Conservation (phyloP, 164 flowering plant genomes). For the Berberis thunbergii region DNA sequence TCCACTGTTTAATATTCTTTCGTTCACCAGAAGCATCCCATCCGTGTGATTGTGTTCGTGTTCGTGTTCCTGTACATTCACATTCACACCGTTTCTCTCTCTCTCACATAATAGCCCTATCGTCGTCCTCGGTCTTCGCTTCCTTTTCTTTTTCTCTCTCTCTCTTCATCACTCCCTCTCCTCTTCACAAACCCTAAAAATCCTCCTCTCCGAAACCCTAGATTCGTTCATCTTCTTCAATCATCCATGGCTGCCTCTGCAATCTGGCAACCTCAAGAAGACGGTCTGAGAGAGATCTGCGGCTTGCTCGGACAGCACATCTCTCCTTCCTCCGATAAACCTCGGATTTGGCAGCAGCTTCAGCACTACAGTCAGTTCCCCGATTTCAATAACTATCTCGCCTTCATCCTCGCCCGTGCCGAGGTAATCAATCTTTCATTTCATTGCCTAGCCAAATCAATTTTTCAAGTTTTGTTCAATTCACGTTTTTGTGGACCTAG, state of each 20-base stretch:
- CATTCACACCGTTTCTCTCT: no score
- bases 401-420: constrained; percentile 79
- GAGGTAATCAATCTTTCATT: constrained; percentile 35
- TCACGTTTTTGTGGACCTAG: not conserved
- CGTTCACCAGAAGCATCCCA: no score
- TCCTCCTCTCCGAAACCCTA: no score
- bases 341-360: constrained; percentile 82
- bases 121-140: no score
- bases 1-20: no score
- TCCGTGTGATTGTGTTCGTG: no score
- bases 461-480: not conserved
- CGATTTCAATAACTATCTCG: constrained; percentile 96
- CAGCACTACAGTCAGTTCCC: constrained; percentile 86
- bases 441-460: not conserved
- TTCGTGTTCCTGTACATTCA: no score
- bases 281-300: constrained; percentile 86
- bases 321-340: constrained; percentile 75
- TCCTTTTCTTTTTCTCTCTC: no score
- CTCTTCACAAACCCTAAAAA: no score
- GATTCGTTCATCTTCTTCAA: no score
- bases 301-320: constrained; percentile 75
- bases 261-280: constrained; percentile 78
- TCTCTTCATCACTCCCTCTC: no score
- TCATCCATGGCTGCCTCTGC: not conserved
- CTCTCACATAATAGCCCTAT: no score